Evolutionary conservation across 2,329 filamentous ascomycete species (phyloP).

Genomic region (Phoma sp.): DNA sequence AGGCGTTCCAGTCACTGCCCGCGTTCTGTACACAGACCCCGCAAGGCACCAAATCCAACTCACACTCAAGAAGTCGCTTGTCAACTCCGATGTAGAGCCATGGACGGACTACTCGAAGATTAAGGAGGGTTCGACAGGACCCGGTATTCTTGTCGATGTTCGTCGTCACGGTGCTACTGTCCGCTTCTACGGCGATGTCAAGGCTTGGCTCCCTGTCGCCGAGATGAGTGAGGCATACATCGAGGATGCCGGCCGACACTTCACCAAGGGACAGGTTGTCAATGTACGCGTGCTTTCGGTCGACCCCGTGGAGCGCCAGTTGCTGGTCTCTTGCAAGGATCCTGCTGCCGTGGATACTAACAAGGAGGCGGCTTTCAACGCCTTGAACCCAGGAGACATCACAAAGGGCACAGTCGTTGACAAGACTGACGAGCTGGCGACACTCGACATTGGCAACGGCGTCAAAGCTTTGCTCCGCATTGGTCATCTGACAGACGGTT

Average conservation of each 20-base stretch:
- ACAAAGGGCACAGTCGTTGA: slow-evolving; percentile 72
- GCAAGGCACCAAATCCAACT: slow-evolving; percentile 80
- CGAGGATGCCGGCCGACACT: slow-evolving; percentile 85
- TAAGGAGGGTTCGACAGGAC: slow-evolving; percentile 74
- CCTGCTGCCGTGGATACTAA: slow-evolving; percentile 78
- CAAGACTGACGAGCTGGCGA: slow-evolving; percentile 51
- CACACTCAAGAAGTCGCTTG: slow-evolving; percentile 91
- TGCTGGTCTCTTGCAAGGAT: slow-evolving; percentile 93
- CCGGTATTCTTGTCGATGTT: slow-evolving; percentile 86
- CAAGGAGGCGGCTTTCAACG: slow-evolving; percentile 74
- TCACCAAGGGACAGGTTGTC: slow-evolving; percentile 87
- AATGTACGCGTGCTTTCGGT: slow-evolving; percentile 87
- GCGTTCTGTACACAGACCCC: slow-evolving; percentile 80
- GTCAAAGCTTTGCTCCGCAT: slow-evolving; percentile 79
- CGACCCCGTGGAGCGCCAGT: slow-evolving; percentile 70
- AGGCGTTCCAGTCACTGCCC: slow-evolving; percentile 80
- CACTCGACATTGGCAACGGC: slow-evolving; percentile 76
- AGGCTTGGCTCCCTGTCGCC: slow-evolving; percentile 86
- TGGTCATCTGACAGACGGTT: slow-evolving; percentile 85
- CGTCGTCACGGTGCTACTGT: slow-evolving; percentile 81
- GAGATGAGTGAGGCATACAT: slow-evolving; percentile 99
- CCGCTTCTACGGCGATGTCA: slow-evolving; percentile 85
- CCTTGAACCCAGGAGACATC: slow-evolving; percentile 73
- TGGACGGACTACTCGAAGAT: slow-evolving; percentile 81
- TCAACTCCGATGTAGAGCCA: slow-evolving; percentile 84